Evolutionary conservation across 495 filamentous ascomycete species (phyloP).

Genomic region (Xylaria cubensis): DNA sequence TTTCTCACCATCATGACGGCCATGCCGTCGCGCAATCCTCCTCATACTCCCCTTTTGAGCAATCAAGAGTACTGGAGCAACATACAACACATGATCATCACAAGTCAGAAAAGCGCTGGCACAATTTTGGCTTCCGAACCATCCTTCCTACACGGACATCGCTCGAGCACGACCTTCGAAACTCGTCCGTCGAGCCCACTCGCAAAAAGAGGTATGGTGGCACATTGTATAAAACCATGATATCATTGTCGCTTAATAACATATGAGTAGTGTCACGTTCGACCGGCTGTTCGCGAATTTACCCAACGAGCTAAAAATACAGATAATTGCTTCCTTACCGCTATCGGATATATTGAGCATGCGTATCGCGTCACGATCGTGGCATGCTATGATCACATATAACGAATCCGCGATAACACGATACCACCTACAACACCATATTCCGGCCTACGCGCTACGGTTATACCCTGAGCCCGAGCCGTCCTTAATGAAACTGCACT

Average conservation of each 20-base stretch:
- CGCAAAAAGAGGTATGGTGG: slow-evolving; percentile 32
- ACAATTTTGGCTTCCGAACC: slow-evolving; percentile 38
- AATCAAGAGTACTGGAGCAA: slow-evolving; percentile 38
- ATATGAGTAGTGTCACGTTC: slow-evolving; percentile 43
- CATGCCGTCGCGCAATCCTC: slow-evolving; percentile 34
- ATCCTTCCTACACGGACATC: slow-evolving; percentile 40
- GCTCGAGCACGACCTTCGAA: slow-evolving; percentile 37
- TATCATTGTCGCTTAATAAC: slow-evolving; percentile 25
- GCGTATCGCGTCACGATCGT: slow-evolving; percentile 58
- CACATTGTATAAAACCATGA: background rate
- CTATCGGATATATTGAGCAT: slow-evolving; percentile 60
- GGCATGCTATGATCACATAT: slow-evolving; percentile 60
- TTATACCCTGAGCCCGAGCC: slow-evolving; percentile 57
- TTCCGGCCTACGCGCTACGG: slow-evolving; percentile 59
- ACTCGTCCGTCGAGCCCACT: slow-evolving; percentile 32
- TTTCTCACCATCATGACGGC: slow-evolving; percentile 35
- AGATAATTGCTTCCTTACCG: slow-evolving; percentile 61
- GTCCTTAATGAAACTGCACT: slow-evolving; percentile 55
- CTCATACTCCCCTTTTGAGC: slow-evolving; percentile 51
- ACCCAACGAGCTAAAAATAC: slow-evolving; percentile 62
- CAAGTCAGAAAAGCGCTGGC: slow-evolving; percentile 46
- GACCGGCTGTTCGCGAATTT: slow-evolving; percentile 58
- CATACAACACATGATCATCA: slow-evolving; percentile 31
- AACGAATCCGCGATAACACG: slow-evolving; percentile 63
- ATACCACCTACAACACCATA: slow-evolving; percentile 59